Base-by-base conservation (phyloP, 805 yeast species). In the Dipodascus albidus region DNA sequence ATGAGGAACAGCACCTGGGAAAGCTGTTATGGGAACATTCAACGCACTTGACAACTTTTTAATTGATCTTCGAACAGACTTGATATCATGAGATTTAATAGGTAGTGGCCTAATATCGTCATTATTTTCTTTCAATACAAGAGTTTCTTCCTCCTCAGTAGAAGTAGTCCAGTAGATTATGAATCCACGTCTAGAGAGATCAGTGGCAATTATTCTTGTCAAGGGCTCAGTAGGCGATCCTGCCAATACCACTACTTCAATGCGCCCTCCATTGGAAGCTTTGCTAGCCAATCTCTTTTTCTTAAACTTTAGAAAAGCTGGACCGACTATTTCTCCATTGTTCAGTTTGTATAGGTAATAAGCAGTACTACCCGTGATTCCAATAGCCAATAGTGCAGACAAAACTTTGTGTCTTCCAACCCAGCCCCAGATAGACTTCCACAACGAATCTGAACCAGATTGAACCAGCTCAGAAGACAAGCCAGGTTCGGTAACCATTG, bases 141-240 rank as follows among this genome's bases (percentile, higher is more conserved):
- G 64, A 1, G 71, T 66, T 56, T 83, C 87, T 57, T 73, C 74
- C 23, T 81, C 87, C 55, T 76, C 79, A 3, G 72, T 64, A n/a
- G 78, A 65, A n/a, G 82, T 79, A 0, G 95, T 82, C 57, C 87
- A 74, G 64, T 83, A 87, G 2, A 88, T 89, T 24, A 88, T 83
- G 64, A 85, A 87, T 1, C 96, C 95, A 52, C 95, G 72, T 49
- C 76, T 76, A 57, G 85, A 89, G 57, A 87, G 74, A 64, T 87
- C 96, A 54, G 78, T 74, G 1, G 89, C 86, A 31, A 87, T 69
- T 51, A 81, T 73, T 54, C 86, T 74, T 0, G 87, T 80, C 53
- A 86, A 69, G 1, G 88, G 87, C 57, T 85, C 91, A 1, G 79
- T 73, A 1, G 90, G 89, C 1, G 88, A 82, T 1, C 95, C 95